Base-by-base conservation (phyloP, 2,329 filamentous ascomycete species). In the Pseudogymnoascus sp. region DNA sequence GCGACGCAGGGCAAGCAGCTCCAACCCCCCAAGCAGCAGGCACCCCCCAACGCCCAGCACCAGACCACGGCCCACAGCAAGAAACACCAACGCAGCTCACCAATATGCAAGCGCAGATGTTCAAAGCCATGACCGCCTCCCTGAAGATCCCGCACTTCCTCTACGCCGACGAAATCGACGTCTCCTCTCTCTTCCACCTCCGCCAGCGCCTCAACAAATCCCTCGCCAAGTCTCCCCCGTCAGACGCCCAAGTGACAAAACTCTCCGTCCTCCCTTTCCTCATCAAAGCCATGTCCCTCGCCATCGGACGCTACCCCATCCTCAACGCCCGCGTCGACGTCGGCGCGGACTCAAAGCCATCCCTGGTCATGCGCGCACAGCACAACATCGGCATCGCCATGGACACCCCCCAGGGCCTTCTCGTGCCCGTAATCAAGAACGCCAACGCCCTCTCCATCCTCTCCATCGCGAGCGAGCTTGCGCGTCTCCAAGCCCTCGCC, bases 331-430 rank as follows among this genome's bases (percentile, higher is more conserved):
- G 90, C 64, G 84, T 99, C 23, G 91, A 97, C 69, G 65, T 79
- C 44, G 78, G 82, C 64, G 65, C 76, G 17, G 73, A 75, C 23
- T 72, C 75, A 7, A 93, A 90, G 71, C 92, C 93, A 0, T 83
- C 83, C 35, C 81, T 99, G 3, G 79, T 93, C 63, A 85, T 91
- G 79, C 89, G 93, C 63, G 84, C 85, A 62, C 87, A 90, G 71
- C 95, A 99, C 81, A 96, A 99, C 76, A 93, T 99, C 66, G 95
- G 95, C 65, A 83, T 99, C 35, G 95, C 95, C 64, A 95, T 99
- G 83, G 95, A 99, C 76, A 96, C 93, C 0, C 91, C 93, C 0
- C 80, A 82, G 6, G 95, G 95, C 2, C 85, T 99, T 0, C 78
- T 99, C 7, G 95, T 99, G 3, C 95, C 95, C 1, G 95, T 97